Evolutionary conservation across 495 filamentous ascomycete species (phyloP).

Genomic region (Xylaria scruposa): DNA sequence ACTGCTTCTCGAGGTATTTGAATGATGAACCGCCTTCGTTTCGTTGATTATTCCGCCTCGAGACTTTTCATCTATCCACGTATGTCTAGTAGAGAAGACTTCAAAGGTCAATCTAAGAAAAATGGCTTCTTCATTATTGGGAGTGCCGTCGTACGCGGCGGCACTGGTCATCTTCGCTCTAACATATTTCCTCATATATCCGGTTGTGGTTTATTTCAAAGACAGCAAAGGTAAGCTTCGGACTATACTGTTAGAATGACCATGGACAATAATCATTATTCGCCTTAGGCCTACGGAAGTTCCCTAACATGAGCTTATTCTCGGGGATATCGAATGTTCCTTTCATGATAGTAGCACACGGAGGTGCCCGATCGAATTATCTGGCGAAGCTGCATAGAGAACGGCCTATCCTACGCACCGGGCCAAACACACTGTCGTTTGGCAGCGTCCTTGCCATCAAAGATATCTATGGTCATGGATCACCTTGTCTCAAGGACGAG

Average conservation of each 20-base stretch:
- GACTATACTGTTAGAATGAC: neutral
- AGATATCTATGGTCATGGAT: slow-evolving; percentile 63
- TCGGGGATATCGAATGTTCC: slow-evolving; percentile 19
- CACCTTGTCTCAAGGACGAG: slow-evolving; percentile 57
- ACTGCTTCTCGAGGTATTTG: neutral
- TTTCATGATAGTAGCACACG: slow-evolving; percentile 17
- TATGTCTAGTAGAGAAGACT: neutral
- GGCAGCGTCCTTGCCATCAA: slow-evolving; percentile 56
- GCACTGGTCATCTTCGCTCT: neutral
- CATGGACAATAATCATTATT: neutral
- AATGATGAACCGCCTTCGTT: neutral
- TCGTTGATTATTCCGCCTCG: neutral
- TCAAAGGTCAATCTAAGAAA: neutral
- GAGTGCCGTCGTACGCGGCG: neutral
- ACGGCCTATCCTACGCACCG: slow-evolving; percentile 57
- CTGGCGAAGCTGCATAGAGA: slow-evolving; percentile 13
- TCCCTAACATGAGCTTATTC: slow-evolving; percentile 18
- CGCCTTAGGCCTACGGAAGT: slow-evolving; percentile 4
- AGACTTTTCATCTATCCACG: neutral
- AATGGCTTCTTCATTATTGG: neutral
- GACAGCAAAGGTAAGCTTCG: neutral
- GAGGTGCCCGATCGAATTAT: slow-evolving; percentile 10
- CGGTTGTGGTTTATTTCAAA: slow-evolving; percentile 8
- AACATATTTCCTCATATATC: slow-evolving; percentile 1
- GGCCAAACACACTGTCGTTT: slow-evolving; percentile 60